Conservation (phyloP, 305 asterid genomes). For the Euphrasia arctica region DNA sequence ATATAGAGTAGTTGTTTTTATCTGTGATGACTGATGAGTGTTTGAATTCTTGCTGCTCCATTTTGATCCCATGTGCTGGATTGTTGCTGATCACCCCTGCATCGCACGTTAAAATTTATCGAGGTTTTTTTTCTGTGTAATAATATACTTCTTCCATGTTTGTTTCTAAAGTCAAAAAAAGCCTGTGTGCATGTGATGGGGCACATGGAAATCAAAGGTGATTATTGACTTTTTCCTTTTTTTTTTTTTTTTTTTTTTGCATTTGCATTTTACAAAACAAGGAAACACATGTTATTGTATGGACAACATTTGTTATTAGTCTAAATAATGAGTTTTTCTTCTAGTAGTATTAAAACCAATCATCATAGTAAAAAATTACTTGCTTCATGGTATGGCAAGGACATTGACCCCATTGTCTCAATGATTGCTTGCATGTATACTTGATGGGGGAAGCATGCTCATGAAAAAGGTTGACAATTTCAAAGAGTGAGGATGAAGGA, state of each 20-base stretch:
- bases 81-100: too few species aligned
- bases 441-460: constrained; percentile 14
- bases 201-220: neutral
- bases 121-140: too few species aligned
- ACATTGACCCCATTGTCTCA: neutral
- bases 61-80: too few species aligned
- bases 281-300: too few species aligned
- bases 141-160: neutral
- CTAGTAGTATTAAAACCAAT: neutral
- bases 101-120: too few species aligned
- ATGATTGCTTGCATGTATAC: neutral
- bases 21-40: neutral
- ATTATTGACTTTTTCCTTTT: neutral
- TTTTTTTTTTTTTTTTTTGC: neutral
- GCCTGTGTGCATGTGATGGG: constrained; percentile 11
- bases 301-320: neutral
- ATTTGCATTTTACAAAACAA: neutral
- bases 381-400: constrained; percentile 2
- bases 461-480: neutral
- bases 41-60: too few species aligned
- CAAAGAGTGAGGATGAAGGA: constrained; percentile 6
- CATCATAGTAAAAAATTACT: neutral
- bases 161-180: neutral
- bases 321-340: neutral
- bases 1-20: neutral